Evolutionary conservation across 805 yeast species (phyloP).

Genomic region (Candida ulmi): DNA sequence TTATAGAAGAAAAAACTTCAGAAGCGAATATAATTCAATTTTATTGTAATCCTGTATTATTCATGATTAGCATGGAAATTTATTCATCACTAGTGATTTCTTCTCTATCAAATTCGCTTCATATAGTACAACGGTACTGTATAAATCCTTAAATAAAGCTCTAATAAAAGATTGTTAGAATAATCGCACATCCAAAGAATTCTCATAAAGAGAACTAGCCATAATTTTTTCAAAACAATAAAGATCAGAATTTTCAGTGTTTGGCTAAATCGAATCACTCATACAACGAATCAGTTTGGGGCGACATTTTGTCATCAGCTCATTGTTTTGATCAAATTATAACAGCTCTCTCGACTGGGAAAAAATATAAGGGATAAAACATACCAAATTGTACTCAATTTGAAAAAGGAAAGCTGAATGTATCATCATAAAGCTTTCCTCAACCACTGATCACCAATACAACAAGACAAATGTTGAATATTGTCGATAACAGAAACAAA

Average conservation of each 20-base stretch:
- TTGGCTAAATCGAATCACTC: slow-evolving; percentile 27
- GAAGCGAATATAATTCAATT: slow-evolving; percentile 11
- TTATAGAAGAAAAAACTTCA: slow-evolving; percentile 11
- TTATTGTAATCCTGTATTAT: slow-evolving; percentile 15
- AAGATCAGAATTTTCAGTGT: slow-evolving; percentile 27
- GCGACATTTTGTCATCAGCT: slow-evolving; percentile 24
- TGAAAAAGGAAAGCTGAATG: not conserved
- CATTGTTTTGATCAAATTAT: not conserved
- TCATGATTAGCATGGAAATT: slow-evolving; percentile 25
- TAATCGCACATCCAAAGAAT: not conserved
- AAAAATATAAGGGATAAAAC: not conserved
- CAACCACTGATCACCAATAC: not conserved
- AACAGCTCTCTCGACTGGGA: no score
- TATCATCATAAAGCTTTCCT: no score
- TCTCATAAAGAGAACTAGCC: not conserved
- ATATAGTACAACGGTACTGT: not conserved
- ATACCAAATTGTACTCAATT: slow-evolving; percentile 17
- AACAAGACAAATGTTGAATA: not conserved
- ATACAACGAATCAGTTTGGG: slow-evolving; percentile 28
- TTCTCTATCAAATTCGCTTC: not conserved
- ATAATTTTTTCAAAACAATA: not conserved
- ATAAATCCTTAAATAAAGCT: not conserved
- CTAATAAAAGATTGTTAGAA: not conserved
- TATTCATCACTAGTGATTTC: slow-evolving; percentile 18
- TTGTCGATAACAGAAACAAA: not conserved